Conservation (phyloP, 108 stramenopile genomes). For the Cyclotella distinguenda region DNA sequence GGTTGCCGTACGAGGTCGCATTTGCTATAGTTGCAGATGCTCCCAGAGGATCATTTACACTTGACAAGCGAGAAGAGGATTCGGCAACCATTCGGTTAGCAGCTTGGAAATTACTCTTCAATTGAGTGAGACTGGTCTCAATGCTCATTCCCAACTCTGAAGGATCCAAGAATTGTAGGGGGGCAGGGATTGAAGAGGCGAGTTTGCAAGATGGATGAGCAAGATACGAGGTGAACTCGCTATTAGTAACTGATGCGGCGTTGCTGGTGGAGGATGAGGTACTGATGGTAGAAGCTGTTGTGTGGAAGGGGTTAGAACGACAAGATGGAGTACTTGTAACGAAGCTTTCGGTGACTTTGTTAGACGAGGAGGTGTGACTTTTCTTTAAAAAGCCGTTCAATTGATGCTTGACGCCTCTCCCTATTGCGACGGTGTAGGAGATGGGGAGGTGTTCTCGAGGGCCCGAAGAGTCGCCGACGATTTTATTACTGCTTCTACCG, state of each 20-base stretch:
- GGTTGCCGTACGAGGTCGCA: neutral
- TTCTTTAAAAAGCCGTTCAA: conserved; percentile 35
- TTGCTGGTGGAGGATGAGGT: neutral
- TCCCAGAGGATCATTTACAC: too few relatives aligned
- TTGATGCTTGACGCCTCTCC: conserved; percentile 43
- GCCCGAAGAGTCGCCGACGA: neutral
- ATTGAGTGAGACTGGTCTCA: conserved; percentile 53
- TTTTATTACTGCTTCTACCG: neutral
- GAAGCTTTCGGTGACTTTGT: neutral
- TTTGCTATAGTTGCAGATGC: neutral
- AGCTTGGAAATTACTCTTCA: conserved; percentile 56
- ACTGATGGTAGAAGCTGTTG: neutral
- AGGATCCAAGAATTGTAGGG: conserved; percentile 41
- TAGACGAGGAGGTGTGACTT: neutral
- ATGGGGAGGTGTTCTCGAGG: neutral
- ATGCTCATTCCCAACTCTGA: conserved; percentile 52
- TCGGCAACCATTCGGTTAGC: conserved; percentile 10
- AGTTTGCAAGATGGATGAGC: conserved; percentile 21
- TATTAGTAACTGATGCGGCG: conserved; percentile 1
- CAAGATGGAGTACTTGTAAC: neutral
- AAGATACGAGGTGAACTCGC: conserved; percentile 10
- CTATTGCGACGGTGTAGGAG: conserved; percentile 27
- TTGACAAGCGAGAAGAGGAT: neutral
- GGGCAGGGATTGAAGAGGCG: conserved; percentile 19
- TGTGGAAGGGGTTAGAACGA: neutral